Evolutionary conservation across 176 grass and related monocot genomes (phyloP).

Genomic region (Avena insularis): DNA sequence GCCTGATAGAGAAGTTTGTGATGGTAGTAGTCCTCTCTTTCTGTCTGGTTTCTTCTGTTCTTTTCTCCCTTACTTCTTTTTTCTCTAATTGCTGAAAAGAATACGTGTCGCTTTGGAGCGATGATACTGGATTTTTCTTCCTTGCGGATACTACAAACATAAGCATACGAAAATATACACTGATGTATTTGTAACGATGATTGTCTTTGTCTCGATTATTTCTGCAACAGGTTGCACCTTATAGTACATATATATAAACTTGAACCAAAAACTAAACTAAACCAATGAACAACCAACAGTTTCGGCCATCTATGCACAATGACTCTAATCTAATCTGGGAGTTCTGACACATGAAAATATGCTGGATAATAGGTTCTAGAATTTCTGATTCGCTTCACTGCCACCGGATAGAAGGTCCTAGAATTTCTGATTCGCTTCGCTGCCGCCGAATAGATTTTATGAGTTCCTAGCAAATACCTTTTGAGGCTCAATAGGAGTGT

Average conservation of each 20-base stretch:
- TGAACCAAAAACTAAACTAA: not conserved
- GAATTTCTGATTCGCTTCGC: conserved; percentile 1
- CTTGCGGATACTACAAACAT: conserved; percentile 3
- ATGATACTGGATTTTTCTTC: conserved; percentile 13
- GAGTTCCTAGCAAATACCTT: conserved; percentile 33
- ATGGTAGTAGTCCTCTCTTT: conserved; percentile 13
- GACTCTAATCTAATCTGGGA: not conserved
- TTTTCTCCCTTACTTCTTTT: too few relatives aligned
- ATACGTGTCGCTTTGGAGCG: conserved; percentile 21
- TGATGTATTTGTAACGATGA: not conserved
- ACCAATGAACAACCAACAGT: conserved; percentile 30
- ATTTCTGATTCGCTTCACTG: conserved; percentile 5
- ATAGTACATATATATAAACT: not conserved
- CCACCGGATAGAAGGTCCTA: conserved; percentile 1
- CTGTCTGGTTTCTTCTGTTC: conserved; percentile 9
- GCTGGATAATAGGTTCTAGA: not conserved
- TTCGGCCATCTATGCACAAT: conserved; percentile 11
- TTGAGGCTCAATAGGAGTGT: conserved; percentile 37
- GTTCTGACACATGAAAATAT: conserved; percentile 3
- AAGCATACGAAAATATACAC: conserved; percentile 25
- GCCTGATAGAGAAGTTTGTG: conserved; percentile 43
- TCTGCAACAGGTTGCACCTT: conserved; percentile 6
- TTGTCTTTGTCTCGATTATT: conserved; percentile 25
- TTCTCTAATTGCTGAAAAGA: not conserved
- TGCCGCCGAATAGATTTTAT: conserved; percentile 19